Conservation (phyloP, 2,329 filamentous ascomycete species). For the Colletotrichum chlorophyti region DNA sequence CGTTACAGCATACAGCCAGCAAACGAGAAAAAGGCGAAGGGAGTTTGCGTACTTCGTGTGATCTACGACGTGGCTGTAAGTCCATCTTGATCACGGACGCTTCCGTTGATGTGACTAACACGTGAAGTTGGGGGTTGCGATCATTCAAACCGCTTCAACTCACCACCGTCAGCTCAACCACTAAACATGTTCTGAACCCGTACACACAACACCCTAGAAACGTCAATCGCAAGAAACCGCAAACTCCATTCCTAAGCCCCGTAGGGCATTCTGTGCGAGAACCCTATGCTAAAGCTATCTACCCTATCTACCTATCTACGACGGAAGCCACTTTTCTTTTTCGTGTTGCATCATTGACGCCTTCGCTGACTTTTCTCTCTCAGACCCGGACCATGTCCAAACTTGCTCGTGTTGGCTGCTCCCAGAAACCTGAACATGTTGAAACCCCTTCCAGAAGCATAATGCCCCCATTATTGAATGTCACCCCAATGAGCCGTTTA, state of each 20-base stretch:
- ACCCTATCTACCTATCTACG: conserved; percentile 29
- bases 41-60: too few species aligned
- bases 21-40: too few species aligned
- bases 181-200: neutral
- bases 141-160: too few species aligned
- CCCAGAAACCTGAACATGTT: too few species aligned
- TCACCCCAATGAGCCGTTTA: neutral
- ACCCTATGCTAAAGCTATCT: conserved; percentile 29
- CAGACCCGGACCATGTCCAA: neutral
- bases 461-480: too few species aligned
- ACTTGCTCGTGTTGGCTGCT: too few species aligned
- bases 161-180: too few species aligned
- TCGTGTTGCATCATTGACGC: conserved; percentile 22
- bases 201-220: neutral
- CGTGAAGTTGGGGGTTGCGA: too few species aligned
- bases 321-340: conserved; percentile 5
- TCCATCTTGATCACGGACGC: too few species aligned
- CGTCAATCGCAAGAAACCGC: neutral
- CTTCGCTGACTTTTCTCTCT: neutral
- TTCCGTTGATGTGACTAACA: neutral
- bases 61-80: too few species aligned
- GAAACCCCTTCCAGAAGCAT: too few species aligned
- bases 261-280: conserved; percentile 4
- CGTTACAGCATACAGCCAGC: too few species aligned
- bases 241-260: conserved; percentile 9